A percentile compares a stretch with the other conserved stretches of the same genome.
Conservation (phyloP, 176 grass and related monocot species). For the Leersia perrieri region DNA sequence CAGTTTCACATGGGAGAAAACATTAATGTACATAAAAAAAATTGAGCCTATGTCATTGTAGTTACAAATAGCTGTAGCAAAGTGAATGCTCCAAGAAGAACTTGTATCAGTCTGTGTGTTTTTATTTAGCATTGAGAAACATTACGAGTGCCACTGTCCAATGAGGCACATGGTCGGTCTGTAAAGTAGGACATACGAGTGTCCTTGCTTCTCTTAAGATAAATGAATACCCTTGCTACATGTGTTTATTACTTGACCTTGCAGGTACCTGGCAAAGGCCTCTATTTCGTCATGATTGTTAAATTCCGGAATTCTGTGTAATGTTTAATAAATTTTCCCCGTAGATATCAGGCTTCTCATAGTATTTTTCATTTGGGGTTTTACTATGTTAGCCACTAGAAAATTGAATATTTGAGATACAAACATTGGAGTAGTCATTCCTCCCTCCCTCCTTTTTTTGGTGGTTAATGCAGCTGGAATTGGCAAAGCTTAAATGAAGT, state of each 20-base stretch:
- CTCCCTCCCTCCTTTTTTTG: background rate
- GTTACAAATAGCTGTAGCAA: background rate
- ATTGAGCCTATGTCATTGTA: background rate
- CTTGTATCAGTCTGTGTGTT: background rate
- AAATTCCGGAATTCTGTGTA: background rate
- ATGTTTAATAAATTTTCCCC: background rate
- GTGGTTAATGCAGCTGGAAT: background rate
- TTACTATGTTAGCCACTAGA: background rate
- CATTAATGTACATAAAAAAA: background rate
- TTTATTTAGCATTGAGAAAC: background rate
- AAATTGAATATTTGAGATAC: background rate
- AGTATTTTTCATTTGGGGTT: background rate
- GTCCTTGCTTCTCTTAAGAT: background rate
- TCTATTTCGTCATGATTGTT: background rate
- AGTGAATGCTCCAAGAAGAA: background rate
- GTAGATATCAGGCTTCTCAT: background rate
- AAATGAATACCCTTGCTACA: background rate
- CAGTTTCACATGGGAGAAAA: background rate
- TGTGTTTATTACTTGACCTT: background rate
- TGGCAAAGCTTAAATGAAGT: background rate
- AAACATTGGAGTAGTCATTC: background rate
- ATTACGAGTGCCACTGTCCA: background rate
- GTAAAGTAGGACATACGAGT: background rate
- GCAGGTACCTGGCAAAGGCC: background rate
- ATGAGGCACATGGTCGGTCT: background rate